Evolutionary conservation across 345 rosid species (phyloP), one percentile per base, ranked within the genome.

Genomic region (Litchi chinensis): DNA sequence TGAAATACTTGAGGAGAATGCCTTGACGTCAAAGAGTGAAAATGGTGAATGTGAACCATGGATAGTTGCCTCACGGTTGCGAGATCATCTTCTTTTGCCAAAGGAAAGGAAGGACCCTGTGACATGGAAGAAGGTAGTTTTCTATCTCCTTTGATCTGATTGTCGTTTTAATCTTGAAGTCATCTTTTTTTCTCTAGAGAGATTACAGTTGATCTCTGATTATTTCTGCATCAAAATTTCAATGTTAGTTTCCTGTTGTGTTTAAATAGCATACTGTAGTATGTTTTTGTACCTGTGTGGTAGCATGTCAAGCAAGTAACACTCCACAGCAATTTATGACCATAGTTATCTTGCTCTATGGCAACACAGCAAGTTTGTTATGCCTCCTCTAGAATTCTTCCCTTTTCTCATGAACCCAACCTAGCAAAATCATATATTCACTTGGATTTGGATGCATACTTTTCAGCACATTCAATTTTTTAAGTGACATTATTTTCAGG

Each of bases 1-100:
- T 72, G 92, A 92, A 81, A 88, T 87, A 69, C 96, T 93, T 70
- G 98, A 95, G 87, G 99, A 95, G 81, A 93, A 80, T 87, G 99
- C 97, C 70, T 77, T 91, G 78, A 74, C 77, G 72, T 84, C 94
- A 40, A 88, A 89, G 76, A 82, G 82, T 66, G 77, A 44, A 76
- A 81, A 79, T 76, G 82, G 88, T 82, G 84, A 87, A 82, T 79
- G 75, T 82, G 93, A 93, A 78, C 87, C 97, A 52, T 95, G 96
- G 99, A 87, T 91, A 59, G 95, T 95, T 46, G 96, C 96, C 63
- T 88, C 98, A 75, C 84, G 88, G 83, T 82, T 93, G 46, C 91
- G 99, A 62, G 98, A 95, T 86, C 90, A 91, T 89, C 88, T 95
- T 63, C 95, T 95, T 71, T 86, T 87, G 74, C 93, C 97, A 65